Conservation (phyloP, 306 rosid genomes). For the Cajanus cajan region DNA sequence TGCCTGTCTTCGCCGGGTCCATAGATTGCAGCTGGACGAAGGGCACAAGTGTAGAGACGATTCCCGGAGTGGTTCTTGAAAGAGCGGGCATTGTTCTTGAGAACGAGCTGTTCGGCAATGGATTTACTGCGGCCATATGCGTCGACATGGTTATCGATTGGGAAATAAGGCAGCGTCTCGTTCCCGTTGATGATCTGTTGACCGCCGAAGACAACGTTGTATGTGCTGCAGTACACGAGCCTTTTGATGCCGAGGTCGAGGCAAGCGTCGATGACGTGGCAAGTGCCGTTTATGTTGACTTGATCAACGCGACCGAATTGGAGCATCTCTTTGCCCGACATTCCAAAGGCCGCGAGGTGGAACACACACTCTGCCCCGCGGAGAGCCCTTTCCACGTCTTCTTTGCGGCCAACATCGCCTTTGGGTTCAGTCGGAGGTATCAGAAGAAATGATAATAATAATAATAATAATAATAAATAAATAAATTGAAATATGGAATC, state of each 20-base stretch:
- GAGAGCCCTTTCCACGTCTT: constrained; percentile 70
- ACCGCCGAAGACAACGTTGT: constrained; percentile 85
- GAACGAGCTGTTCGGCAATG: constrained; percentile 85
- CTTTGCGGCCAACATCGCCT: constrained; percentile 70
- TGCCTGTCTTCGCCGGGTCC: constrained; percentile 97
- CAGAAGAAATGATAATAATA: too few relatives aligned
- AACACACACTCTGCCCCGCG: constrained; percentile 78
- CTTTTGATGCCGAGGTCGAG: constrained; percentile 58
- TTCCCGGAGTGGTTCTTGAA: constrained; percentile 52
- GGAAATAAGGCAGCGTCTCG: constrained; percentile 73
- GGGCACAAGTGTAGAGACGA: constrained; percentile 72
- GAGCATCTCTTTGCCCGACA: constrained; percentile 95
- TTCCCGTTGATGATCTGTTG: constrained; percentile 68
- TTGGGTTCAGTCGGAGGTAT: neutral
- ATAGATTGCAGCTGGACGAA: constrained; percentile 93
- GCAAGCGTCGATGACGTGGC: constrained; percentile 75
- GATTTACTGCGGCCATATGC: constrained; percentile 86
- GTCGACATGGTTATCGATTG: constrained; percentile 73
- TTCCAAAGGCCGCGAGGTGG: constrained; percentile 83
- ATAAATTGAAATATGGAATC: neutral
- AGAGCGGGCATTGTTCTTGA: constrained; percentile 73
- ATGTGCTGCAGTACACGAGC: constrained; percentile 85
- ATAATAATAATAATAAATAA: neutral
- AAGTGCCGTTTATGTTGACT: constrained; percentile 85
- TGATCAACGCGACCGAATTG: constrained; percentile 75